These are phyloP conservation scores for Geranium incanum DNA, from an alignment of 441 rosid species.

Conservation along the genomic window DNA sequence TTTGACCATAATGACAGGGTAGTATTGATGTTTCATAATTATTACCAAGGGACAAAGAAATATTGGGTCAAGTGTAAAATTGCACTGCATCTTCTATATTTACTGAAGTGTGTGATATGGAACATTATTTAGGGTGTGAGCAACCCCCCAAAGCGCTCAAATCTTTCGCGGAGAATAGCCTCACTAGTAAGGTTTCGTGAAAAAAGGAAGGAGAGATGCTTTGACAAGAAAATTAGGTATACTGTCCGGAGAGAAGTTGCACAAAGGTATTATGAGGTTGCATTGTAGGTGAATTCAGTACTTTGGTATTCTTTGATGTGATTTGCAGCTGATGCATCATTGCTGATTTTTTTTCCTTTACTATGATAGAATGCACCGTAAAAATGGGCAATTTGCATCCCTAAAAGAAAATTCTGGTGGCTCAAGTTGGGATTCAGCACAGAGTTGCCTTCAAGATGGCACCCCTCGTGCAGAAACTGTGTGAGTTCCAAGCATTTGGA, in stretches of 20 bases:
- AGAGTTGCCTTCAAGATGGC: conserved; percentile 40
- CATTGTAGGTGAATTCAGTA: not conserved
- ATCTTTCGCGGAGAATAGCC: conserved; percentile 60
- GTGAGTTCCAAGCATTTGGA: conserved; percentile 36
- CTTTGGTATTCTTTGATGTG: not conserved
- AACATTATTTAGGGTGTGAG: conserved; percentile 32
- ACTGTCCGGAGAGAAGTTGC: conserved; percentile 71
- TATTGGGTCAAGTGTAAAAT: not conserved
- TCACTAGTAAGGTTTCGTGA: conserved; percentile 72
- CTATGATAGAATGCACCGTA: conserved; percentile 60
- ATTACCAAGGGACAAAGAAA: not conserved
- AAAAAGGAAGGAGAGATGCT: conserved; percentile 70
- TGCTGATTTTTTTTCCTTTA: conserved; percentile 4
- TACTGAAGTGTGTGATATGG: conserved; percentile 15
- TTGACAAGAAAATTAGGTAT: conserved; percentile 78
- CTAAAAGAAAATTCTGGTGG: conserved; percentile 44
- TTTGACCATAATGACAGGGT: conserved; percentile 48
- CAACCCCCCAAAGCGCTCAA: conserved; percentile 46
- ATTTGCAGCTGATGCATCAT: not conserved
- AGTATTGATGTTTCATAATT: conserved; percentile 17
- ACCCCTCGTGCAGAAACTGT: conserved; percentile 41
- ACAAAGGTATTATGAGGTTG: conserved; percentile 39
- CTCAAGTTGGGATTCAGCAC: conserved; percentile 43
- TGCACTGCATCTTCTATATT: not conserved
- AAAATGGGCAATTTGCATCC: conserved; percentile 74